Evolutionary conservation across 2,329 filamentous ascomycete genomes (phyloP), one percentile per base, ranked within the genome.

Genomic region (Aureobasidium leucospermi): DNA sequence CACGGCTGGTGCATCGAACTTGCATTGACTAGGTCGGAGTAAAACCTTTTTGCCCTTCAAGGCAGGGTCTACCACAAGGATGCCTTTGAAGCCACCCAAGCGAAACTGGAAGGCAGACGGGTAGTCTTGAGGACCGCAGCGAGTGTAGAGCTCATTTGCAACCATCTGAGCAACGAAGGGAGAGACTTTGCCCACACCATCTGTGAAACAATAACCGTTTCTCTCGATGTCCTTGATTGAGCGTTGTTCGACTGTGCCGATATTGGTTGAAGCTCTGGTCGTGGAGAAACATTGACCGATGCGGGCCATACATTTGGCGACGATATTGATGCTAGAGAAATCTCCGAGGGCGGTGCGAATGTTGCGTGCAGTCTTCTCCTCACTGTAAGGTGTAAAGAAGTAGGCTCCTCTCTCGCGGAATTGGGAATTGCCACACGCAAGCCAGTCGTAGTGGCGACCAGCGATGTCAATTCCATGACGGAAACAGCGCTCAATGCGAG

Each of bases 261-360:
- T 46, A 6, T 34, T 58, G 31, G 78, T 79, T 43, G 96, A 85
- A 10, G 88, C 85, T 61, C 89, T 79, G 0, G 94, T 99, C 0
- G 93, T 96, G 0, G 94, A 96, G 69, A 99, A 96, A 70, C 92
- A 96, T 73, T 97, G 94, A 0, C 94, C 94, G 16, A 97, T 78
- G 31, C 94, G 84, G 31, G 94, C 90, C 49, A 90, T 89, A 70
- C 92, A 89, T 68, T 96, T 96, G 32, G 93, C 92, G n/a, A 96
- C 82, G 29, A 88, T 82, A 59, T 81, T 84, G 71, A 96, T 96
- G 63, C 90, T 83, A 13, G 79, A 79, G 67, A 99, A 96, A 13
- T 87, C 76, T 0, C 94, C 94, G 87, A 97, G 96, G 84, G 88
- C 92, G 34, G 78, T 72, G 4, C 93, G 87, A 60, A 99, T 96